Base-by-base conservation (phyloP, 2,329 filamentous ascomycete species). In the Fusarium sp. region DNA sequence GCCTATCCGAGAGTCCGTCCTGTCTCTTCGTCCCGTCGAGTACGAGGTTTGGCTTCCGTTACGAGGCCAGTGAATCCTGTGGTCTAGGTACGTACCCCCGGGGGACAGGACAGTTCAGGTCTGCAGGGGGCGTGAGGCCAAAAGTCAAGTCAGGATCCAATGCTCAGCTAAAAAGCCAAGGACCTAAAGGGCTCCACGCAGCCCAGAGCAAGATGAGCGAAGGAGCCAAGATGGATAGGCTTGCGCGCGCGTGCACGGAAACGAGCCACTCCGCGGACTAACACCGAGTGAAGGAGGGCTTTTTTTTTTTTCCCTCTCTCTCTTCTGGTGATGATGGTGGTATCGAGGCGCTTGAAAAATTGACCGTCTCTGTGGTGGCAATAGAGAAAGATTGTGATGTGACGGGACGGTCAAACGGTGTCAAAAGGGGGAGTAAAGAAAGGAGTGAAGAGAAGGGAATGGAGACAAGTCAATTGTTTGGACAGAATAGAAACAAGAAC, bases 401-500 rank as follows among this genome's bases (percentile, higher is more conserved):
- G 62, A 58, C 62, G 62, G 52, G 62, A 58, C 62, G 62, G 39
- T 22, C 24, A 52, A 31, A n/a, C 16, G 6, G 68, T 35, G 68
- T 35, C 31, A 22, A 65, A 59, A 45, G 24, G 16, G 60, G 52
- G 31, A 10, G 61, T 16, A 18, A 37, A 43, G 43, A 56, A 67
- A 73, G 50, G 65, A 75, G 45, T 39, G 72, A 48, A 37, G 56
- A 31, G 68, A 75, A 75, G 65, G 69, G 62, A 75, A 75, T 73
- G 72, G 59, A 65, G 65, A 73, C 69, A 73, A 70, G 59, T 70
- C 68, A 73, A 70, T 70, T 75, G 72, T 70, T 52, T 50, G 56
- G 39, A 61, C 29, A 64, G 27, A 64, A 48, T 27, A 54, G 33
- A 60, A 72, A 65, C 63, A 39, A 56, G 52, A 37, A 33, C 37